phyloP scores from a whole-genome alignment of 2,329 filamentous ascomycete genomes.

The Xylariaceae sp. region DNA sequence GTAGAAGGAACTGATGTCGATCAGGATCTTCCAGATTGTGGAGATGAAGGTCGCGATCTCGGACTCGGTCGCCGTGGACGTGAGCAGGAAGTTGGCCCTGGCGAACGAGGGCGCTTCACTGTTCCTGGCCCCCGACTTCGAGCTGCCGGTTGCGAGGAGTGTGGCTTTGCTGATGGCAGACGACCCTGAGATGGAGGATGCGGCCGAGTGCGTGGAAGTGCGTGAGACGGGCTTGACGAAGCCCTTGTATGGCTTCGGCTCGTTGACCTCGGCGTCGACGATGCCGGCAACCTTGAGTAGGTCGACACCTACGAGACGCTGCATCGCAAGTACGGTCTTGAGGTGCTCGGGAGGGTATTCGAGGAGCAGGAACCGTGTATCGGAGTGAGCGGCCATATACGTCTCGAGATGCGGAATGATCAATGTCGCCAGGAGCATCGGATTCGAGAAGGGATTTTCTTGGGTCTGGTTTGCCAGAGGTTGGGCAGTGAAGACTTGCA shows the following conservation, averaged over 20 bases:
- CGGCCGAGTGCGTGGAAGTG: conserved; percentile 15
- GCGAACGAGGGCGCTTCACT: conserved; percentile 33
- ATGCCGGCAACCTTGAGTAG: conserved; percentile 57
- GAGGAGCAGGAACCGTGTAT: conserved; percentile 53
- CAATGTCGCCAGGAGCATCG: conserved; percentile 51
- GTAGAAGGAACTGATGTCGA: conserved; percentile 43
- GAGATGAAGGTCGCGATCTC: conserved; percentile 53
- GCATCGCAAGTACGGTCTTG: conserved; percentile 52
- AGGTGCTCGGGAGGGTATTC: conserved; percentile 56
- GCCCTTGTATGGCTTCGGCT: conserved; percentile 18
- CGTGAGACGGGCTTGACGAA: conserved; percentile 7
- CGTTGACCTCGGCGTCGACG: conserved; percentile 38
- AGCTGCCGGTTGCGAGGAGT: conserved; percentile 7
- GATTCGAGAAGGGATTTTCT: conserved; percentile 51
- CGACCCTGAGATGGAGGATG: conserved; percentile 24
- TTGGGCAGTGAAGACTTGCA: conserved; percentile 54
- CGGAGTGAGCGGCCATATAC: conserved; percentile 49
- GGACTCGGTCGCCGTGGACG: conserved; percentile 47
- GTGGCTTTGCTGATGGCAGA: conserved; percentile 13
- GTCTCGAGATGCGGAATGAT: conserved; percentile 58
- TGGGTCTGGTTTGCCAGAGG: conserved; percentile 44
- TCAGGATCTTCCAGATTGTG: conserved; percentile 45
- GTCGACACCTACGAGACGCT: conserved; percentile 51
- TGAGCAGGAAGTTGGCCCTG: conserved; percentile 54
- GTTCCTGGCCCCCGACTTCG: conserved; percentile 3